These are phyloP conservation scores for Pholiota microspora DNA, from an alignment of 768 basidiomycete genomes.

Conservation along the genomic window DNA sequence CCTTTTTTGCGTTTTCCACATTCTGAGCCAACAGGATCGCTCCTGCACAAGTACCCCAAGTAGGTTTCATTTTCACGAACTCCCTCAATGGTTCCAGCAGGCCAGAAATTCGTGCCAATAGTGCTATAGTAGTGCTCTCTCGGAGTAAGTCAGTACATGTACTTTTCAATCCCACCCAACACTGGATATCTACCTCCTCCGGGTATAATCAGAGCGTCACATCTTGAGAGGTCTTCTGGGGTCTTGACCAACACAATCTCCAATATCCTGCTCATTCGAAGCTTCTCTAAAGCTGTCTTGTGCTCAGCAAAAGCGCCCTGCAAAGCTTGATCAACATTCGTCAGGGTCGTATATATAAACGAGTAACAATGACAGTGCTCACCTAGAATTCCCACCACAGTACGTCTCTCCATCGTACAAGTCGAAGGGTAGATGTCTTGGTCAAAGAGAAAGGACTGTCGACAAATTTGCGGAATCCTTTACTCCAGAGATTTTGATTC, in stretches of 20 bases:
- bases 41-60: conserved; percentile 97
- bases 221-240: conserved; percentile 66
- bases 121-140: conserved; percentile 93
- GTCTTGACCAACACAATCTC: conserved; percentile 64
- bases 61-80: conserved; percentile 69
- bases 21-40: conserved; percentile 82
- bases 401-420: conserved; percentile 4
- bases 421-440: neutral
- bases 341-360: conserved; percentile 3
- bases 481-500: conserved; percentile 6
- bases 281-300: conserved; percentile 61
- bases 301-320: conserved; percentile 95
- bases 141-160: neutral
- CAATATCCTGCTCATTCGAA: conserved; percentile 45
- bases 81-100: conserved; percentile 76
- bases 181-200: conserved; percentile 65
- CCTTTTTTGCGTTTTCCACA: conserved; percentile 77
- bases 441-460: neutral
- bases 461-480: neutral
- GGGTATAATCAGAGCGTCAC: conserved; percentile 89
- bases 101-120: conserved; percentile 69
- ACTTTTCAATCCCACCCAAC: neutral
- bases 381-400: conserved; percentile 52
- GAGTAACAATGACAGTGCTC: conserved; percentile 16
- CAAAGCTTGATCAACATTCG: conserved; percentile 55